A percentile compares a stretch with the other conserved stretches of the same genome.
Conservation (phyloP, 73 alveolate genomes). For the Uronychia binucleata region DNA sequence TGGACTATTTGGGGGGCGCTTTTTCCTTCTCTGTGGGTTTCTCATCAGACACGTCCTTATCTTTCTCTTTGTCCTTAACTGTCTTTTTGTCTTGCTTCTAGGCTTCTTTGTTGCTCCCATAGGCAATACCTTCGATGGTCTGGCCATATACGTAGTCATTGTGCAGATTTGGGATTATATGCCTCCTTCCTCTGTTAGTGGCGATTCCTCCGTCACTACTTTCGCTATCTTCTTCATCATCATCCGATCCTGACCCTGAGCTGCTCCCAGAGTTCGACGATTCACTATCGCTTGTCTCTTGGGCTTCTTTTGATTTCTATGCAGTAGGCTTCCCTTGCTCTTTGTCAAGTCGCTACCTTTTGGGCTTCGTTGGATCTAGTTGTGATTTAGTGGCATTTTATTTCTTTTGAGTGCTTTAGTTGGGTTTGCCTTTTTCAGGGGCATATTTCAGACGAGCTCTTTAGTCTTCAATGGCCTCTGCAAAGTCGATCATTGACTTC, state of each 20-base stretch:
- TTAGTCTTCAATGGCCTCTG: neutral
- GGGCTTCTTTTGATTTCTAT: too few relatives aligned
- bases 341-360: neutral
- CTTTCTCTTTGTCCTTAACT: neutral
- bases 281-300: neutral
- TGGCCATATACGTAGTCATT: neutral
- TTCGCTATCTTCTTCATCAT: neutral
- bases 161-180: neutral
- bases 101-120: neutral
- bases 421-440: neutral
- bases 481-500: neutral
- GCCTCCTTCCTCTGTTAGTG: neutral
- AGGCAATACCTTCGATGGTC: neutral
- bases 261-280: too few relatives aligned
- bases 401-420: neutral
- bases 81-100: neutral
- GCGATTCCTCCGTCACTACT: neutral
- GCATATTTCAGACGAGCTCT: neutral
- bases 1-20: neutral
- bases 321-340: too few relatives aligned
- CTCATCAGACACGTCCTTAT: too few relatives aligned
- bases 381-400: too few relatives aligned
- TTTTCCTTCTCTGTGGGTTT: neutral
- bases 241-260: neutral
- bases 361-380: neutral